Conservation (phyloP, 2,329 filamentous ascomycete species). For the Xylariaceae sp. region DNA sequence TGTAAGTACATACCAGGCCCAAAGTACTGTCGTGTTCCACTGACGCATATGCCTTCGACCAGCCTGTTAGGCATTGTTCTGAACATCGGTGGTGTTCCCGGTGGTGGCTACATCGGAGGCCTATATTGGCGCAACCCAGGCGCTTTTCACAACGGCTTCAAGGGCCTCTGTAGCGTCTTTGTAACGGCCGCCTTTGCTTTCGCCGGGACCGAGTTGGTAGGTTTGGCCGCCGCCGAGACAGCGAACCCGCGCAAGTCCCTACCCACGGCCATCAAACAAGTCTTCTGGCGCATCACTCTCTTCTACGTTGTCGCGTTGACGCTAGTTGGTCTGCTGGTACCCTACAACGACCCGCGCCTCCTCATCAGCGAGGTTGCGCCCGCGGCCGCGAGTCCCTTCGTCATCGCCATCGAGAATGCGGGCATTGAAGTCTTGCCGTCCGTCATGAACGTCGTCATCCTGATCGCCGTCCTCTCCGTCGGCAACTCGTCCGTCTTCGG, state of each 20-base stretch:
- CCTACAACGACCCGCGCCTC: conserved; percentile 63
- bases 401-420: conserved; percentile 81
- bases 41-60: conserved; percentile 7
- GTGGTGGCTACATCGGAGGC: conserved; percentile 74
- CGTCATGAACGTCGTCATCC: conserved; percentile 92
- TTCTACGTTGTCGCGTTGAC: conserved; percentile 85
- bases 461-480: conserved; percentile 84
- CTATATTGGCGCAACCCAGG: conserved; percentile 74
- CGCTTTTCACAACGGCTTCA: conserved; percentile 81
- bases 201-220: conserved; percentile 71
- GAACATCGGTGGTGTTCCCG: conserved; percentile 73
- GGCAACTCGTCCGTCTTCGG: conserved; percentile 91
- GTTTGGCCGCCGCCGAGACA: conserved; percentile 72
- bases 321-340: conserved; percentile 78
- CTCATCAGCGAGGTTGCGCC: conserved; percentile 50
- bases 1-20: conserved; percentile 47
- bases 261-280: conserved; percentile 84
- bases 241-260: conserved; percentile 77
- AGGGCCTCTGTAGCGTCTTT: conserved; percentile 74
- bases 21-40: too few species aligned
- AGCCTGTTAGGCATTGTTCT: conserved; percentile 82
- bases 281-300: conserved; percentile 88
- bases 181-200: conserved; percentile 75
- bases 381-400: conserved; percentile 83
- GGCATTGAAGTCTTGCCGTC: conserved; percentile 77